These are phyloP conservation scores for Scytalidium sp. DNA, from an alignment of 2,329 filamentous ascomycete species.

Conservation along the genomic window DNA sequence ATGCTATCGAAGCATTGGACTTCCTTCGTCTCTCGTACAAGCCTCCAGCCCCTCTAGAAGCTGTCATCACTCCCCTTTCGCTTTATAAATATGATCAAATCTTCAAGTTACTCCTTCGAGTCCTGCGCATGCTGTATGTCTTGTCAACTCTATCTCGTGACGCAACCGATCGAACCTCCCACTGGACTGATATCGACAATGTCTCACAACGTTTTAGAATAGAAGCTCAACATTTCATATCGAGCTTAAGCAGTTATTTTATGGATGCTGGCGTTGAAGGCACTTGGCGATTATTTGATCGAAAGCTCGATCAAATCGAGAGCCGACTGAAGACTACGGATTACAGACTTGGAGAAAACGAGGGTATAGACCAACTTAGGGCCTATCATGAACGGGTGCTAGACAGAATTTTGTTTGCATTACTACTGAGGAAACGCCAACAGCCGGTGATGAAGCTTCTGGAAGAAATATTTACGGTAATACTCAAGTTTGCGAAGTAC, in stretches of 20 bases:
- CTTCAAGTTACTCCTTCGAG: conserved; percentile 75
- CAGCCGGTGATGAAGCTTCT: conserved; percentile 68
- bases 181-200: conserved; percentile 17
- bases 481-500: conserved; percentile 68
- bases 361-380: conserved; percentile 65
- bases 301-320: conserved; percentile 63
- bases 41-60: conserved; percentile 65
- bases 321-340: conserved; percentile 46
- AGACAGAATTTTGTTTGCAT: conserved; percentile 69
- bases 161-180: conserved; percentile 37
- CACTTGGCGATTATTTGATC: conserved; percentile 70
- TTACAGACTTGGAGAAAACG: conserved; percentile 38
- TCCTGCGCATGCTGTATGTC: conserved; percentile 77
- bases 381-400: conserved; percentile 70
- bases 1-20: conserved; percentile 84
- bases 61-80: conserved; percentile 68
- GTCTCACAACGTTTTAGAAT: conserved; percentile 56
- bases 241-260: conserved; percentile 71
- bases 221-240: conserved; percentile 78
- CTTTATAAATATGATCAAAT: conserved; percentile 81
- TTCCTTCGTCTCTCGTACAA: conserved; percentile 87
- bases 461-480: conserved; percentile 70
- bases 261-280: conserved; percentile 73
- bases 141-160: conserved; percentile 63
- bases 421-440: conserved; percentile 74